Conservation (phyloP, 2,329 filamentous ascomycete species). For the Fusarium secorum region DNA sequence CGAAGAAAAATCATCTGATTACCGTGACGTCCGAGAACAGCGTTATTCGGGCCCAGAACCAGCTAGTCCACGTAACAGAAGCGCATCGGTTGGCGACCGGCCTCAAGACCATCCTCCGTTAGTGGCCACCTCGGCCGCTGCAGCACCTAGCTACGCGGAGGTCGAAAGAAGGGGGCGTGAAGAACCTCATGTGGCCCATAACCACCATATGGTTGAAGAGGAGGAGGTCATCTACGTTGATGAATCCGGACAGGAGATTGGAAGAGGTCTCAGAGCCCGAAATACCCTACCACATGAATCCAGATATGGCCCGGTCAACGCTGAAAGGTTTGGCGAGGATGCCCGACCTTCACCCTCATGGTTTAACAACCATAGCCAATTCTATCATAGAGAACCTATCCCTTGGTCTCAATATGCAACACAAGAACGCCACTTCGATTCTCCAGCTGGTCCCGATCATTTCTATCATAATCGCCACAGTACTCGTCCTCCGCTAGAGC, state of each 20-base stretch:
- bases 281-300: slow-evolving; percentile 18
- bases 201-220: slow-evolving; percentile 22
- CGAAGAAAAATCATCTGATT: slow-evolving; percentile 10
- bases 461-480: slow-evolving; percentile 18
- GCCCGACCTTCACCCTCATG: slow-evolving; percentile 1
- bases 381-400: slow-evolving; percentile 17
- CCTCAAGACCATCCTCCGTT: slow-evolving; percentile 1
- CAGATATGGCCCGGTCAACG: slow-evolving; percentile 8
- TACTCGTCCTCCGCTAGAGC: slow-evolving; percentile 2
- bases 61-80: slow-evolving; percentile 18
- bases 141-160: slow-evolving; percentile 7
- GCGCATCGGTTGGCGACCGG: slow-evolving; percentile 29
- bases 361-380: slow-evolving; percentile 13
- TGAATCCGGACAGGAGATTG: slow-evolving; percentile 36
- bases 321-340: slow-evolving; percentile 3
- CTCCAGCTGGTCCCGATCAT: not conserved
- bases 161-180: not conserved
- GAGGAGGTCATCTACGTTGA: slow-evolving; percentile 42
- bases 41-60: slow-evolving; percentile 11
- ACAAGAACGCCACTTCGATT: slow-evolving; percentile 9
- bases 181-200: not conserved
- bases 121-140: not conserved
- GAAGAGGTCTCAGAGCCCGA: slow-evolving; percentile 31
- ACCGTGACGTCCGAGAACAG: slow-evolving; percentile 28
- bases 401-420: slow-evolving; percentile 11